Percentiles rank a stretch among this genome's conserved stretches.
phyloP scores from a whole-genome alignment of 306 rosid species.

The Alnus rubra region DNA sequence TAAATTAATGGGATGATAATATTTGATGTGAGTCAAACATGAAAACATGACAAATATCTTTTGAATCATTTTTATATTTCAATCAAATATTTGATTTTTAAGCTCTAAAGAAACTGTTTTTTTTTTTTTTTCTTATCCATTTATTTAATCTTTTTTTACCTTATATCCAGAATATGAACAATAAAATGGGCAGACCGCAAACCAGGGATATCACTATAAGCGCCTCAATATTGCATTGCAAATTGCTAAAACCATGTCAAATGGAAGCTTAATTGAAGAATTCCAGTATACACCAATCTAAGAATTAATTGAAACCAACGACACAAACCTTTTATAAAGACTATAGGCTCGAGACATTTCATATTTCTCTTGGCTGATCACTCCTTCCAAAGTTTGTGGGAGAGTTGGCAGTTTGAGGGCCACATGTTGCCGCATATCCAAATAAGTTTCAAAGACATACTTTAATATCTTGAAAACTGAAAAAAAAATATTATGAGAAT shows the following conservation, averaged over 20 bases:
- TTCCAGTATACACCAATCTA: conserved; percentile 19
- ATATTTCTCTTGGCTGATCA: conserved; percentile 91
- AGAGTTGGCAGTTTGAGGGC: conserved; percentile 84
- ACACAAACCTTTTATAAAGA: conserved; percentile 84
- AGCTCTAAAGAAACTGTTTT: no score
- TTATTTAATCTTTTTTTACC: conserved; percentile 33
- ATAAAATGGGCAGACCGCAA: conserved; percentile 88
- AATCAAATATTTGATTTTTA: no score
- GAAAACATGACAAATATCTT: no score
- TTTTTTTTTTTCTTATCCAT: neutral
- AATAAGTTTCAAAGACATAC: conserved; percentile 80
- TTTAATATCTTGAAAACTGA: conserved; percentile 86
- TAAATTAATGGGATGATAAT: no score
- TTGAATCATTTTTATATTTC: no score
- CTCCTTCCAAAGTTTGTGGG: conserved; percentile 87
- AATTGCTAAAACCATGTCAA: conserved; percentile 28
- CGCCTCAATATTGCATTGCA: conserved; percentile 64
- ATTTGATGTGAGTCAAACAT: no score
- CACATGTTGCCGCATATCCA: conserved; percentile 86
- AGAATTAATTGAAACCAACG: conserved; percentile 14
- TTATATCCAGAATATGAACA: conserved; percentile 94
- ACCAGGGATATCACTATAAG: conserved; percentile 84
- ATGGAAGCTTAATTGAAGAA: conserved; percentile 7
- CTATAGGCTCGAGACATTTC: conserved; percentile 88
- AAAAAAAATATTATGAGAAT: neutral